Evolutionary conservation across 2,329 filamentous ascomycete species (phyloP).

Genomic region (Bipolaris bicolor): DNA sequence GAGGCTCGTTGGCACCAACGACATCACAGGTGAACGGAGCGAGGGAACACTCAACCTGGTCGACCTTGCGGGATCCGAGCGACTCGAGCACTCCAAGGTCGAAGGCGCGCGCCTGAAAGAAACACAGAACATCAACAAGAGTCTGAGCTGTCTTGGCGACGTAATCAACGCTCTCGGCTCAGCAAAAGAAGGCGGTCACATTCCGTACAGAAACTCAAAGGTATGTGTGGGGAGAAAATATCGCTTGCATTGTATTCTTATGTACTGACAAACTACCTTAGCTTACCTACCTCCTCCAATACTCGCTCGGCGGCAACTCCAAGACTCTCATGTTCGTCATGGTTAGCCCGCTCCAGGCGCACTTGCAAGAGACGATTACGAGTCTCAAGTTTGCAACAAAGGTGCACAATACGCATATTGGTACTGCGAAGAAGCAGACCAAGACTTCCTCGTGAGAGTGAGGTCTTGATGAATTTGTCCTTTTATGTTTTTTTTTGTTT

Average conservation of each 20-base stretch:
- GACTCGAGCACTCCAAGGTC: constrained; percentile 83
- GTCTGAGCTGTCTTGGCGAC: constrained; percentile 87
- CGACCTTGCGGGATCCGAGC: constrained; percentile 91
- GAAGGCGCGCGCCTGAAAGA: constrained; percentile 89
- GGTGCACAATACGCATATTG: constrained; percentile 91
- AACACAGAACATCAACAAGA: constrained; percentile 97
- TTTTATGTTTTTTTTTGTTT: not conserved
- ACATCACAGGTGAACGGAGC: constrained; percentile 78
- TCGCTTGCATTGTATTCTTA: too few relatives aligned
- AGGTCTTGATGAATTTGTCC: not conserved
- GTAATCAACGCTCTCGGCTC: constrained; percentile 92
- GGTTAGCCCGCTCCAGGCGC: constrained; percentile 89
- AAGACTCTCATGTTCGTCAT: constrained; percentile 99
- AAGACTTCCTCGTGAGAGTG: constrained; percentile 52
- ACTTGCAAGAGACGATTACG: constrained; percentile 90
- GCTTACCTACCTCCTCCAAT: constrained; percentile 93
- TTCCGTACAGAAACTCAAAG: constrained; percentile 96
- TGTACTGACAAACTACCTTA: constrained; percentile 35
- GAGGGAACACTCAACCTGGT: constrained; percentile 96
- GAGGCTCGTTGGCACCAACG: constrained; percentile 69
- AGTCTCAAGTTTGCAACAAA: constrained; percentile 96
- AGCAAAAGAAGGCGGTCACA: constrained; percentile 75
- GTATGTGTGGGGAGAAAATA: constrained; percentile 52
- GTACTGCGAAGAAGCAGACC: constrained; percentile 79
- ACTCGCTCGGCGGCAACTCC: constrained; percentile 90